phyloP scores from a whole-genome alignment of 1,139 yeast species.

The Lodderomyces oxycetoniae region DNA sequence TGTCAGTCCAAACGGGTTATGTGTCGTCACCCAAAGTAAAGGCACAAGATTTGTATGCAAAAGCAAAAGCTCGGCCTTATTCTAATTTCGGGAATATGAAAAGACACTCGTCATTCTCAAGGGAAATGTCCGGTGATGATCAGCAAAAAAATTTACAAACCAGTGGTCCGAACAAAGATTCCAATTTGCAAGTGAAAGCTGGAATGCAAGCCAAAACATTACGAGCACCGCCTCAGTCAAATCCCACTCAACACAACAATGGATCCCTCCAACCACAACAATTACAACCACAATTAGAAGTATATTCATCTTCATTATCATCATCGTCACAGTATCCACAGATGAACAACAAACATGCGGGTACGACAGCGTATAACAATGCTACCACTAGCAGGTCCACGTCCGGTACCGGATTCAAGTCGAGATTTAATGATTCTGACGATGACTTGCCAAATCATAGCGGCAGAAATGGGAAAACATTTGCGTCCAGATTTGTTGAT shows the following conservation, averaged over 20 bases:
- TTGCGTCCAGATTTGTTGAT: conserved; percentile 10
- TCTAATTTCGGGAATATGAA: conserved; percentile 38
- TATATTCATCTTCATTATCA: too few species aligned
- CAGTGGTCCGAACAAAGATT: background rate
- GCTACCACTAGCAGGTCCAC: background rate
- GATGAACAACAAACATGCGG: too few species aligned
- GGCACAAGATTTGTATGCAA: conserved; percentile 49
- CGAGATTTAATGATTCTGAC: conserved; percentile 16
- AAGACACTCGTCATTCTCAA: conserved; percentile 52
- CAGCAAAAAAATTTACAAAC: conserved; percentile 20
- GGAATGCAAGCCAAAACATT: conserved; percentile 22
- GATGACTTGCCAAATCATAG: conserved; percentile 10
- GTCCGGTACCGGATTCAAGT: conserved; percentile 6
- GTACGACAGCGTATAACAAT: background rate
- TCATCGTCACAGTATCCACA: background rate
- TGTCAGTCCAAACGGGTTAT: conserved; percentile 36
- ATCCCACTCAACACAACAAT: conserved; percentile 6
- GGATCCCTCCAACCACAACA: conserved; percentile 6
- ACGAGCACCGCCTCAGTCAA: conserved; percentile 9
- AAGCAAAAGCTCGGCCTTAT: conserved; percentile 41
- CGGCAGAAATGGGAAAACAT: background rate
- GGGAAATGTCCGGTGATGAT: conserved; percentile 37
- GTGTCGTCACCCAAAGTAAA: conserved; percentile 40
- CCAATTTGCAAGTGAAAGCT: background rate
- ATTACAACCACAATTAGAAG: conserved; percentile 2